Evolutionary conservation across 805 yeast species (phyloP).

Genomic region (Nakazawaea molendinolei): DNA sequence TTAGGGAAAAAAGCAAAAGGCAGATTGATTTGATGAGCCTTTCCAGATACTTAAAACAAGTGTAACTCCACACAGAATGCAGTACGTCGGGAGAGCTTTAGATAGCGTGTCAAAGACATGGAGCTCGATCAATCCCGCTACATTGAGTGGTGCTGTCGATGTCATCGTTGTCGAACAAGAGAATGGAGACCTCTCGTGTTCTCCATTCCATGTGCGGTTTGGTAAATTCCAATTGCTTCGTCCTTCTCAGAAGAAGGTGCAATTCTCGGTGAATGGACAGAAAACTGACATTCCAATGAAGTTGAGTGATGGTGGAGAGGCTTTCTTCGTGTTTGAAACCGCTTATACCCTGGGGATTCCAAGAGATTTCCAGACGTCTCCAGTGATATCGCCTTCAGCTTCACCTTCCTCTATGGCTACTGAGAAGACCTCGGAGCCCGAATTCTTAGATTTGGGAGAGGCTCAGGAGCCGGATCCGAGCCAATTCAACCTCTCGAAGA

Average conservation of each 20-base stretch:
- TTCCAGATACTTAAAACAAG: background rate
- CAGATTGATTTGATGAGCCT: background rate
- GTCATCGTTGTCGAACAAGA: constrained; percentile 91
- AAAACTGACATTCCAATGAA: constrained; percentile 89
- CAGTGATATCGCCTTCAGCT: constrained; percentile 76
- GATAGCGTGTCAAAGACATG: constrained; percentile 95
- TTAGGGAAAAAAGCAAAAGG: background rate
- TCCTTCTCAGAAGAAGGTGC: constrained; percentile 94
- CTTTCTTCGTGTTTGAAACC: constrained; percentile 92
- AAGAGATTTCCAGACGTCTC: constrained; percentile 74
- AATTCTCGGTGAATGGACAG: constrained; percentile 76
- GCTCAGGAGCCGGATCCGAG: constrained; percentile 1
- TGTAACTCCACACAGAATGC: constrained; percentile 52
- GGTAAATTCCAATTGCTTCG: constrained; percentile 89
- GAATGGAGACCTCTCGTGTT: constrained; percentile 73
- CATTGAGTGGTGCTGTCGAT: constrained; percentile 95
- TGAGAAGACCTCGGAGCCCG: constrained; percentile 33
- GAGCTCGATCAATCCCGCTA: constrained; percentile 95
- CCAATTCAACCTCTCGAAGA: constrained; percentile 1
- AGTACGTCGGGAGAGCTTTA: constrained; percentile 92
- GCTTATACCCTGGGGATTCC: constrained; percentile 58
- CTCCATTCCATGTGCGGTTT: constrained; percentile 95
- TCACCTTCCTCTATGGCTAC: constrained; percentile 29
- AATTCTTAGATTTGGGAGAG: constrained; percentile 40
- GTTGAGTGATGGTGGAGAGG: constrained; percentile 96